phyloP scores from a whole-genome alignment of 164 flowering plant species.

The Sextonia rubra region DNA sequence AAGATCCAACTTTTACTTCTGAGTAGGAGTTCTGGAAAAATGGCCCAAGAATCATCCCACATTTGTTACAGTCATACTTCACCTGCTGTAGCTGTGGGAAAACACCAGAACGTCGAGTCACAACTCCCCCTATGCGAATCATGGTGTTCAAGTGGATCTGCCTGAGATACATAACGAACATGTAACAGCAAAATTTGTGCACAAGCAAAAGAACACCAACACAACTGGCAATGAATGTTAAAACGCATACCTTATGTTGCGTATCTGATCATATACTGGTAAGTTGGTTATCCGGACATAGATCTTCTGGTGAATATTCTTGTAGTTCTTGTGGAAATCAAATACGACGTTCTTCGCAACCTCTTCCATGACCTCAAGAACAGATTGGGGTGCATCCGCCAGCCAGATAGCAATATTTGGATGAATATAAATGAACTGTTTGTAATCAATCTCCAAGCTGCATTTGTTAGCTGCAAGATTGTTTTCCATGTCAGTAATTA shows the following conservation, averaged over 20 bases:
- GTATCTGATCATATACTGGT: constrained; percentile 95
- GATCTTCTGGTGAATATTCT: constrained; percentile 76
- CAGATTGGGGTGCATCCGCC: constrained; percentile 98
- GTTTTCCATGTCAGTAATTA: background rate
- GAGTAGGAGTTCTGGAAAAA: constrained; percentile 97
- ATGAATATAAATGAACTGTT: constrained; percentile 77
- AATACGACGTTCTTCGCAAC: constrained; percentile 84
- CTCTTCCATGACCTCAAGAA: constrained; percentile 97
- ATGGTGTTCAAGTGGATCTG: constrained; percentile 96
- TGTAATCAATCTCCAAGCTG: constrained; percentile 96
- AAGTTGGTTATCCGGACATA: constrained; percentile 82
- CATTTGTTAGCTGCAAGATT: constrained; percentile 77
- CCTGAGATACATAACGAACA: constrained; percentile 35
- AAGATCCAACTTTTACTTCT: constrained; percentile 96
- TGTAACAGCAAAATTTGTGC: background rate
- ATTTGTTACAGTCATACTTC: constrained; percentile 86
- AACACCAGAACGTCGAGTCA: constrained; percentile 92
- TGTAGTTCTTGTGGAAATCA: constrained; percentile 79
- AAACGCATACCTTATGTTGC: constrained; percentile 70
- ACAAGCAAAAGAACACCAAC: background rate
- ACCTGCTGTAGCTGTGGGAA: constrained; percentile 97
- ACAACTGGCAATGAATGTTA: background rate
- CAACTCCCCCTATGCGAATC: constrained; percentile 99
- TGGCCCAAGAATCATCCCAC: constrained; percentile 69
- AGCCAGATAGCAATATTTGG: constrained; percentile 99